phyloP scores from a whole-genome alignment of 2,329 filamentous ascomycete species.

The Phaeosphaeria sp. region DNA sequence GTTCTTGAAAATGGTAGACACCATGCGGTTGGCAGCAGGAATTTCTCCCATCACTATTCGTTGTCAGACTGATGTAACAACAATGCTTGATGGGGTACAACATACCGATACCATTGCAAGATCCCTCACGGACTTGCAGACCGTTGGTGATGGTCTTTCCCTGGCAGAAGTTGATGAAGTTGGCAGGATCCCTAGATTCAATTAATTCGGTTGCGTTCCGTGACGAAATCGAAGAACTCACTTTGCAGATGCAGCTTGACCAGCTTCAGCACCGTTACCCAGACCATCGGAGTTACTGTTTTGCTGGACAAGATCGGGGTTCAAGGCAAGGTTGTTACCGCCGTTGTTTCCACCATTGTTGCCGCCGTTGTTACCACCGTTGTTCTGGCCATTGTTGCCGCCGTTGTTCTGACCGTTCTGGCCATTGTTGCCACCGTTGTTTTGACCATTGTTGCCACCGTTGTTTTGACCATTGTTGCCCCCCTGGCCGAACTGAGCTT shows the following conservation, averaged over 20 bases:
- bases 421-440: conserved; percentile 14
- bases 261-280: conserved; percentile 43
- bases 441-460: conserved; percentile 7
- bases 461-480: conserved; percentile 9
- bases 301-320: conserved; percentile 52
- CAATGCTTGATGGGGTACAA: neutral
- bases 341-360: conserved; percentile 12
- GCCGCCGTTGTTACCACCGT: neutral
- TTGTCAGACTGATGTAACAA: neutral
- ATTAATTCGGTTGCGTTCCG: conserved; percentile 6
- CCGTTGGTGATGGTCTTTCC: conserved; percentile 64
- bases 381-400: conserved; percentile 26
- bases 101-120: conserved; percentile 63
- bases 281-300: conserved; percentile 52
- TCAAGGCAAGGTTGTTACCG: conserved; percentile 39
- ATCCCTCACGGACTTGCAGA: conserved; percentile 57
- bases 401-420: conserved; percentile 15
- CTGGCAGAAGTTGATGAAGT: conserved; percentile 68
- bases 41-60: conserved; percentile 62
- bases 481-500: conserved; percentile 36
- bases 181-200: conserved; percentile 53
- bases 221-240: conserved; percentile 29
- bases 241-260: conserved; percentile 56
- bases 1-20: conserved; percentile 60
- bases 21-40: conserved; percentile 59